phyloP scores from a whole-genome alignment of 2,329 filamentous ascomycete species.

The Parastagonospora avenae region DNA sequence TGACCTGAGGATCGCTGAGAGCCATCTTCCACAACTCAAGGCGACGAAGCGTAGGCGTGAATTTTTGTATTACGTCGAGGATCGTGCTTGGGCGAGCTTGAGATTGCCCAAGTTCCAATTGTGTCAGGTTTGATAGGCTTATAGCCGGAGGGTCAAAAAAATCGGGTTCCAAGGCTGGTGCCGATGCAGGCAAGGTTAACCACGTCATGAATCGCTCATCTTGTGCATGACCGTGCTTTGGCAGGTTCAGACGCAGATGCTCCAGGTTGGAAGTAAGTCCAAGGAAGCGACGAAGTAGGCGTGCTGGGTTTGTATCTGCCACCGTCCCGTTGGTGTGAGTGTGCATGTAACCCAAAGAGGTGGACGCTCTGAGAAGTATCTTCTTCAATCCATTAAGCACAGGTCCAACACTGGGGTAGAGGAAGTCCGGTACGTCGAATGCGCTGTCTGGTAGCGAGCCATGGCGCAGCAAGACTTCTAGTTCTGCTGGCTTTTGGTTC shows the following conservation, averaged over 20 bases:
- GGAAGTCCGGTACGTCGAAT: conserved; percentile 54
- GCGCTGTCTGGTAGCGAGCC: conserved; percentile 47
- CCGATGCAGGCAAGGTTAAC: conserved; percentile 35
- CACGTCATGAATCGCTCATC: conserved; percentile 42
- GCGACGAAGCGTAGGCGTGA: conserved; percentile 50
- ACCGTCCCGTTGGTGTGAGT: conserved; percentile 16
- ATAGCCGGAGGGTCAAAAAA: conserved; percentile 15
- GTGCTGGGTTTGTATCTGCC: conserved; percentile 8
- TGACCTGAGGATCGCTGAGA: conserved; percentile 10
- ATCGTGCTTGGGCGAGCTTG: conserved; percentile 9
- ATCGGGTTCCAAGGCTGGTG: not conserved
- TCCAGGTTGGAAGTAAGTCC: conserved; percentile 50
- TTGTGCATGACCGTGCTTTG: conserved; percentile 16
- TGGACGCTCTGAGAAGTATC: conserved; percentile 50
- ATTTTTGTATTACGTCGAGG: conserved; percentile 41
- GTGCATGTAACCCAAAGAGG: conserved; percentile 6
- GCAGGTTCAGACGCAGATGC: conserved; percentile 61
- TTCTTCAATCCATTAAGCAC: conserved; percentile 55
- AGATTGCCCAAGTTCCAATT: conserved; percentile 32
- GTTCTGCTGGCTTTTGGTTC: conserved; percentile 43
- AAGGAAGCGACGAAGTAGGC: conserved; percentile 48
- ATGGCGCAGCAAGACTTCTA: conserved; percentile 56
- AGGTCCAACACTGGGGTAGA: conserved; percentile 45
- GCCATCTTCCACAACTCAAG: conserved; percentile 56
- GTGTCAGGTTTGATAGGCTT: conserved; percentile 17